Evolutionary conservation across 1,284 basidiomycete genomes (phyloP).

Genomic region (Austropuccinia psidii): DNA sequence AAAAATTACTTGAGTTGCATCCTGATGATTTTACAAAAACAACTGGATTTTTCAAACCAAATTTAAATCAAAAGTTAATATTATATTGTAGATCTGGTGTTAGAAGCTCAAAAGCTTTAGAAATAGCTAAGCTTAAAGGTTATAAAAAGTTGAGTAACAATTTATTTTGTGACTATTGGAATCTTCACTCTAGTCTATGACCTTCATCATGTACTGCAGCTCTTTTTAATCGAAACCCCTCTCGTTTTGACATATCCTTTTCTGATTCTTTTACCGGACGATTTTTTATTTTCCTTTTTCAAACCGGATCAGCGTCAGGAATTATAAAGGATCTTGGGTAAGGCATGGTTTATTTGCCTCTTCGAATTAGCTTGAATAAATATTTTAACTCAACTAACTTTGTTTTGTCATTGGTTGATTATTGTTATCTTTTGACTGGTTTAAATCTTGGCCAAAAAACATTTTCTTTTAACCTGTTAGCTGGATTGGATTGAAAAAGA

Average conservation of each 20-base stretch:
- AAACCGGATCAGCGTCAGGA: neutral
- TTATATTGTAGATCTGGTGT: constrained; percentile 93
- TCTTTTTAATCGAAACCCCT: neutral
- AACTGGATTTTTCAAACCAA: constrained; percentile 78
- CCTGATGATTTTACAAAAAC: constrained; percentile 52
- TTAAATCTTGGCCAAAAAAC: neutral
- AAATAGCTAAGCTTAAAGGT: constrained; percentile 74
- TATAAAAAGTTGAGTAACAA: constrained; percentile 62
- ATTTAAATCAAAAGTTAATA: constrained; percentile 65
- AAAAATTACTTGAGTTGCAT: constrained; percentile 61
- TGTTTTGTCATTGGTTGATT: neutral
- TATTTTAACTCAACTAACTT: neutral
- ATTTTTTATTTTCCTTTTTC: neutral
- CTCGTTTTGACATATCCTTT: neutral
- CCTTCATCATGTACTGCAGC: neutral
- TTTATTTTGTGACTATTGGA: neutral
- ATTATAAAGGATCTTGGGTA: constrained; percentile 28
- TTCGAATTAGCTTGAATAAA: neutral
- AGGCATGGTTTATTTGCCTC: neutral
- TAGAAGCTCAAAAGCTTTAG: constrained; percentile 71
- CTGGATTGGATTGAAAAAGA: constrained; percentile 32
- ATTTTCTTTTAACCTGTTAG: neutral
- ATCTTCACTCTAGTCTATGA: too few species aligned
- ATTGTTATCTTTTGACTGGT: neutral
- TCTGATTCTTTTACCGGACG: neutral